Evolutionary conservation across 441 rosid species (phyloP), one percentile per base, ranked within the genome.

Genomic region (Caryocar brasiliense): DNA sequence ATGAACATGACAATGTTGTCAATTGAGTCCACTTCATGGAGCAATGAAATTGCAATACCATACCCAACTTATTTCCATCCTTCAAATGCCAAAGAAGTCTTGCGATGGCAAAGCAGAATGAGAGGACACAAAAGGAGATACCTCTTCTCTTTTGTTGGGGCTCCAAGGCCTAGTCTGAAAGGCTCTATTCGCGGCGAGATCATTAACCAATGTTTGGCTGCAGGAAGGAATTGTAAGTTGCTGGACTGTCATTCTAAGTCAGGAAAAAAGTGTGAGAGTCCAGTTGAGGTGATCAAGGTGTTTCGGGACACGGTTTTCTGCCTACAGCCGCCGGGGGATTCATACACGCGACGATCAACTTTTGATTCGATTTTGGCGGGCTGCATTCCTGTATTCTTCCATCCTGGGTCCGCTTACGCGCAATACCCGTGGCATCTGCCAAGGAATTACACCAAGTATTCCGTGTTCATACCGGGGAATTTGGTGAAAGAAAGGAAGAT

Each of bases 51-150:
- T 1, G 82, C 85, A 0, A 62, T 84, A 25, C 94, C 96, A 24
- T 84, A 84, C 46, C 94, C 94, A 0, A 78, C 91, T 0, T 72
- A 80, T 49, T 84, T 87, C 64, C 94, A 87, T 36, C 94, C 91
- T 1, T 34, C 56, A 11, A 73, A 37, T 12, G 38, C 40, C 29
- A 2, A 6, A 0, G 73, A 84, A 49, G 62, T 82, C 4, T 1
- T 42, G 2, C 59, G 21, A 11, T 84, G 94, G 96, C 91, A 84
- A 26, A 46, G 67, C 30, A 60, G 53, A 20, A 51, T 75, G 58
- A 56, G 48, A 14, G 41, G 26, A 29, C 54, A 23, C 0, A 58
- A 58, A 40, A 66, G 91, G 51, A 62, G 47, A 0, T 18, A 61
- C 47, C 56, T 84, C 42, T 77, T 75, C 73, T 53, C 83, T 0